phyloP scores from a whole-genome alignment of 805 yeast species.

The Candida adriatica region DNA sequence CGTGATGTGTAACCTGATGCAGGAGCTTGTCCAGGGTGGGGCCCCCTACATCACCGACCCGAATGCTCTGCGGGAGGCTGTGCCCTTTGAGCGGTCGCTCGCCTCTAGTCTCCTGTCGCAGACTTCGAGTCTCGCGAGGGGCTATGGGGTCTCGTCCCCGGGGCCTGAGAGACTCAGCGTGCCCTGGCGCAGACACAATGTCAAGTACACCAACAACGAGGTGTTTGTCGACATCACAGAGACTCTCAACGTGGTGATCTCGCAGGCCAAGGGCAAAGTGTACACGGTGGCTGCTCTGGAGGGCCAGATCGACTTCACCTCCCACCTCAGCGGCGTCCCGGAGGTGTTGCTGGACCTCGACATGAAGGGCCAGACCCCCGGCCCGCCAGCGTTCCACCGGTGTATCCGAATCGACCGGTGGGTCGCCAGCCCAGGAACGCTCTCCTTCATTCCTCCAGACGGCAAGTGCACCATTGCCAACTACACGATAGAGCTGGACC shows the following conservation, averaged over 20 bases:
- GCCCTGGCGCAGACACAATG: slow-evolving; percentile 78
- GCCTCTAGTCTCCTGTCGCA: slow-evolving; percentile 28
- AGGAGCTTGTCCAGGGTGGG: slow-evolving; percentile 75
- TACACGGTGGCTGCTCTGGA: slow-evolving; percentile 42
- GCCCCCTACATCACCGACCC: slow-evolving; percentile 67
- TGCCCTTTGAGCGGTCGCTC: slow-evolving; percentile 42
- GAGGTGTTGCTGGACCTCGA: slow-evolving; percentile 52
- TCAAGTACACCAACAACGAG: slow-evolving; percentile 75
- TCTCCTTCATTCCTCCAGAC: slow-evolving; percentile 85
- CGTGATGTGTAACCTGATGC: slow-evolving; percentile 60
- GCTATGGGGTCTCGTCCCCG: slow-evolving; percentile 21
- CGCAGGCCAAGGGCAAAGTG: slow-evolving; percentile 19
- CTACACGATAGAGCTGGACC: slow-evolving; percentile 51
- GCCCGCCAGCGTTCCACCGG: slow-evolving; percentile 60
- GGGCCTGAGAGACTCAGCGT: slow-evolving; percentile 22
- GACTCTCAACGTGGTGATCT: slow-evolving; percentile 46
- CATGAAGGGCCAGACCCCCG: slow-evolving; percentile 39
- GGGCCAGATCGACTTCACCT: slow-evolving; percentile 58
- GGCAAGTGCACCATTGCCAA: slow-evolving; percentile 59
- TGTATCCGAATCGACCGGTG: slow-evolving; percentile 55
- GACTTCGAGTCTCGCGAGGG: slow-evolving; percentile 27
- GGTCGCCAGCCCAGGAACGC: slow-evolving; percentile 36
- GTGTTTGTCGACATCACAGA: slow-evolving; percentile 80
- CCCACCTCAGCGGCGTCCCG: slow-evolving; percentile 76
- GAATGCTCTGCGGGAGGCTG: slow-evolving; percentile 59